phyloP scores from a whole-genome alignment of 495 filamentous ascomycete genomes.

The Podospora conica region DNA sequence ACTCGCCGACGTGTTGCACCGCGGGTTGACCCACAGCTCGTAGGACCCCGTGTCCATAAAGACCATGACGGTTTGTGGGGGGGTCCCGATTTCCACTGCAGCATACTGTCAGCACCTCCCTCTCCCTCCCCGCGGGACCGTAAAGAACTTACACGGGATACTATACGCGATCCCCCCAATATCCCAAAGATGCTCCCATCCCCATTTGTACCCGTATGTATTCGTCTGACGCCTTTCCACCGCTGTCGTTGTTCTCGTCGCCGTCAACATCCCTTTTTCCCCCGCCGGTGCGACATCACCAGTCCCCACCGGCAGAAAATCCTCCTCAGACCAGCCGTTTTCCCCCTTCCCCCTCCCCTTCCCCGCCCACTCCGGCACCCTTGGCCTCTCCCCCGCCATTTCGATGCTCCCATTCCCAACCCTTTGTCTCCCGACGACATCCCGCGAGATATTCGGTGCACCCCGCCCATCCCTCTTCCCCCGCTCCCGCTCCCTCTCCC shows the following conservation, averaged over 20 bases:
- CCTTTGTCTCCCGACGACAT: not conserved
- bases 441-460: not conserved
- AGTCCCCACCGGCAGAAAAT: not conserved
- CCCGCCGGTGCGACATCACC: not conserved
- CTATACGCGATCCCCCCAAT: slow-evolving; percentile 37
- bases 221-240: not conserved
- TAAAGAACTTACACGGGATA: slow-evolving; percentile 29
- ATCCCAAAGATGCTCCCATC: slow-evolving; percentile 28
- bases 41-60: slow-evolving; percentile 45
- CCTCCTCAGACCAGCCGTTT: not conserved
- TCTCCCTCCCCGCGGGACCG: too few relatives aligned
- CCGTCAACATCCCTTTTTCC: not conserved
- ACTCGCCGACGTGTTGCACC: slow-evolving; percentile 34
- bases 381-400: not conserved
- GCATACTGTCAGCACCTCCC: not conserved
- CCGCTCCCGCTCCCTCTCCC: not conserved
- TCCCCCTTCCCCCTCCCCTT: not conserved
- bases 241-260: not conserved
- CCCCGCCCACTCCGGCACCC: not conserved
- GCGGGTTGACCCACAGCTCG: slow-evolving; percentile 41
- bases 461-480: not conserved
- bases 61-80: slow-evolving; percentile 35
- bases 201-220: slow-evolving; percentile 16
- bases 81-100: slow-evolving; percentile 40
- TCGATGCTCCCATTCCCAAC: not conserved